Evolutionary conservation across 495 filamentous ascomycete genomes (phyloP).

Genomic region (Aspergillus funiculosus): DNA sequence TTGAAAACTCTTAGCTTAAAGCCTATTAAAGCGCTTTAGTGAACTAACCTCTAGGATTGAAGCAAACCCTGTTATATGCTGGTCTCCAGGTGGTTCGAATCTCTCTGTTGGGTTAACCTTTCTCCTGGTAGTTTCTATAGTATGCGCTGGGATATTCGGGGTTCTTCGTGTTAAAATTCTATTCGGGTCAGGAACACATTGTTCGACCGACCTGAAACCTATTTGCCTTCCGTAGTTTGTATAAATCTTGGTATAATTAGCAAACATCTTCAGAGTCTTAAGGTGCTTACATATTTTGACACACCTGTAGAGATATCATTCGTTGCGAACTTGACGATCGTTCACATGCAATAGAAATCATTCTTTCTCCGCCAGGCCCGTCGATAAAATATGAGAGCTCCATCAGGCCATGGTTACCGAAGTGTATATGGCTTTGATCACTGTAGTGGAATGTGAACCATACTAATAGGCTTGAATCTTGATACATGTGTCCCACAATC

Average conservation of each 20-base stretch:
- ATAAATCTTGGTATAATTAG: background rate
- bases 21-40: background rate
- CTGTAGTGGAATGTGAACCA: conserved; percentile 1
- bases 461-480: background rate
- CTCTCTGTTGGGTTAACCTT: background rate
- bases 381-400: conserved; percentile 6
- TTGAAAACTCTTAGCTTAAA: background rate
- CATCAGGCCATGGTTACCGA: conserved; percentile 4
- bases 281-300: background rate
- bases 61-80: conserved; percentile 3
- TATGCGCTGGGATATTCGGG: too few relatives aligned
- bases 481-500: background rate
- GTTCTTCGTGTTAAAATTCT: too few relatives aligned
- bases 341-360: background rate
- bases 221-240: too few relatives aligned
- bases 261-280: background rate
- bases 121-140: background rate
- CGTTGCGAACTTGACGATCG: background rate
- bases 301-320: conserved; percentile 3
- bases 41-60: background rate
- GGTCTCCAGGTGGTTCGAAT: background rate
- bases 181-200: too few relatives aligned
- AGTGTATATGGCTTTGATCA: background rate
- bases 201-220: too few relatives aligned
- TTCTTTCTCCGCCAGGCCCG: conserved; percentile 2